Base-by-base conservation (phyloP, 1,284 basidiomycete genomes). In the Limonomyces culmigenus region DNA sequence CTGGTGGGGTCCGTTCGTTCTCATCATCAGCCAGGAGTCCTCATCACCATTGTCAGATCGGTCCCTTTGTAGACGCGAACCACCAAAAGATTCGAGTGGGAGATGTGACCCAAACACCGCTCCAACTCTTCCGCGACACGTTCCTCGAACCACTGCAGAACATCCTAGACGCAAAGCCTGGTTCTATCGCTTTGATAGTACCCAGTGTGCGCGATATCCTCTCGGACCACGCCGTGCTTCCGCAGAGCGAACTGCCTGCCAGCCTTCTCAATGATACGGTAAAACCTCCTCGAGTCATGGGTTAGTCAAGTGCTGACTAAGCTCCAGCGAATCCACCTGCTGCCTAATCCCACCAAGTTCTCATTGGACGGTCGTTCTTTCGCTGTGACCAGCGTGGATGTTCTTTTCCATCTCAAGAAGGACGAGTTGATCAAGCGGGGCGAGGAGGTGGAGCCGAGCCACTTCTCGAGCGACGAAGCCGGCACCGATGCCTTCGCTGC, bases 271-370 rank as follows among this genome's bases (percentile, higher is more conserved):
- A 40, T 18, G 62, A 74, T 48, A 52, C 63, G 3, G 77, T 78
- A 42, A 14, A 17, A 29, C 21, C 19, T 40, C 29, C 29, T 6
- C 18, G 27, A n/a, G n/a, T 18, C 30, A 19, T 46, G 33, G 16
- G 18, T 13, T 25, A 14, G 17, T 2, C 27, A 14, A 13, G 17
- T 20, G 11, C 11, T 34, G 25, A 37, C 17, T 35, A 21, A 33
- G 13, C 21, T 27, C 16, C 44, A 91, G 81, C 67, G 76, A 41
- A 73, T 93, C 33, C 71, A 67, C 38, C 56, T 84, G 17, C 61
- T 97, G 8, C 85, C 93, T 2, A 97, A 97, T 48, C 95, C 95
- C 0, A 70, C 74, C 16, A 66, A 69, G 3, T 91, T 97, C 54
- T 69, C 72, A 19, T 59, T 98, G 43, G 93, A 96, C 52, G 86